These are phyloP conservation scores for Cryptococcus neoformans DNA, from an alignment of 1,284 basidiomycete genomes.

Conservation along the genomic window DNA sequence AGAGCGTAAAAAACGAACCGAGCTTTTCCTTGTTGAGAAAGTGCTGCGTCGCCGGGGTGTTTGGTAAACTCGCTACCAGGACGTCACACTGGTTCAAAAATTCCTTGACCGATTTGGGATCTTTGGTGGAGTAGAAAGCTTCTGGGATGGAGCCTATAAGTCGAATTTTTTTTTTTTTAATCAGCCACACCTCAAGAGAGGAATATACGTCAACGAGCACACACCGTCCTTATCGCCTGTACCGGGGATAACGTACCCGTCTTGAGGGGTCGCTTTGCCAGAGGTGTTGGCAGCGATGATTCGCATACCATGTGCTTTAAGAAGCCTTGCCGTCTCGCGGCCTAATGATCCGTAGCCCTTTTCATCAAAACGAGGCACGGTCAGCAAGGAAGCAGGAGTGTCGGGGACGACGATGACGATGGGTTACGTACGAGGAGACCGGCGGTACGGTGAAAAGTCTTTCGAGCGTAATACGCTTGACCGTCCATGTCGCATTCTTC, in stretches of 20 bases:
- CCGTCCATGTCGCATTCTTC: slow-evolving; percentile 27
- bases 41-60: slow-evolving; percentile 34
- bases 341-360: slow-evolving; percentile 40
- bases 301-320: slow-evolving; percentile 38
- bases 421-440: slow-evolving; percentile 36
- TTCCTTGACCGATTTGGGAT: slow-evolving; percentile 27
- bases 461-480: slow-evolving; percentile 25
- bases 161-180: no score
- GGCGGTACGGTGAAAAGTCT: slow-evolving; percentile 35
- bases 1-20: slow-evolving; percentile 21
- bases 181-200: background rate
- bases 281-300: slow-evolving; percentile 47
- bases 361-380: background rate
- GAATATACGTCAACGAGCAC: background rate
- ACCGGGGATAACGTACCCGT: slow-evolving; percentile 42
- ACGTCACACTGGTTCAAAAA: slow-evolving; percentile 45
- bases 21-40: slow-evolving; percentile 38
- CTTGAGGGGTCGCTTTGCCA: slow-evolving; percentile 31
- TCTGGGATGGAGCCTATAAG: slow-evolving; percentile 36
- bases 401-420: background rate
- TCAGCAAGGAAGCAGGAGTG: background rate
- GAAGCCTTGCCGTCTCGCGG: slow-evolving; percentile 40
- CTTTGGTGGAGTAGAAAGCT: slow-evolving; percentile 40
- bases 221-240: slow-evolving; percentile 42
- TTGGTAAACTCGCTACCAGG: slow-evolving; percentile 41